phyloP scores from a whole-genome alignment of 2,329 filamentous ascomycete species.

The Talaromyces pinophilus region DNA sequence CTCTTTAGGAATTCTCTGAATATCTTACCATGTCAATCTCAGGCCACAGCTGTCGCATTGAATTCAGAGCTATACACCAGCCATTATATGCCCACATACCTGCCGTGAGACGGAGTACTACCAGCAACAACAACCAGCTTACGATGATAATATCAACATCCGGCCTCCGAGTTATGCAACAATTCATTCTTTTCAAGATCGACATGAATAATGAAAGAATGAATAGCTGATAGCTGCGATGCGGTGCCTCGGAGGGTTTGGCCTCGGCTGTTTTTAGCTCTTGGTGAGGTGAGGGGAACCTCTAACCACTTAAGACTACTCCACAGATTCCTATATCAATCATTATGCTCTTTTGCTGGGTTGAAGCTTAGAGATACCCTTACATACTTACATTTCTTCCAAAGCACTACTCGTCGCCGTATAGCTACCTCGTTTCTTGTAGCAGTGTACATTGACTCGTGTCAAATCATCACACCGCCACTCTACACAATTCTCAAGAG shows the following conservation, averaged over 20 bases:
- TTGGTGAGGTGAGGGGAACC: slow-evolving; percentile 20
- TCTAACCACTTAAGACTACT: neutral
- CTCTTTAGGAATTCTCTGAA: neutral
- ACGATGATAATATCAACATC: too few species aligned
- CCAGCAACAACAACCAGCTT: neutral
- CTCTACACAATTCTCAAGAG: neutral
- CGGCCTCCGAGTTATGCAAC: neutral
- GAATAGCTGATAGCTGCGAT: neutral
- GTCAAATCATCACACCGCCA: neutral
- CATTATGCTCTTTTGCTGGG: neutral
- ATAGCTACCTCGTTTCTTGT: neutral
- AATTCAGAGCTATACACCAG: neutral
- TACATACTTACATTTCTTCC: neutral
- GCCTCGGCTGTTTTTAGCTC: slow-evolving; percentile 14
- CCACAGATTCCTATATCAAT: slow-evolving; percentile 2
- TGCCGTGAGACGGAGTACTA: neutral
- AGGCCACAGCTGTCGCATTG: neutral
- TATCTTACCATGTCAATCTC: neutral
- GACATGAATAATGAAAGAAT: neutral
- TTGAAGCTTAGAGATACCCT: neutral
- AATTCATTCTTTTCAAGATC: neutral
- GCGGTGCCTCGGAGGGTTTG: slow-evolving; percentile 8
- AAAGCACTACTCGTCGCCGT: neutral
- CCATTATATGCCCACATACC: neutral
- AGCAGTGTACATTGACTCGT: neutral